Conservation (phyloP, 2,329 filamentous ascomycete genomes). For the Pseudofabraea citricarpa region DNA sequence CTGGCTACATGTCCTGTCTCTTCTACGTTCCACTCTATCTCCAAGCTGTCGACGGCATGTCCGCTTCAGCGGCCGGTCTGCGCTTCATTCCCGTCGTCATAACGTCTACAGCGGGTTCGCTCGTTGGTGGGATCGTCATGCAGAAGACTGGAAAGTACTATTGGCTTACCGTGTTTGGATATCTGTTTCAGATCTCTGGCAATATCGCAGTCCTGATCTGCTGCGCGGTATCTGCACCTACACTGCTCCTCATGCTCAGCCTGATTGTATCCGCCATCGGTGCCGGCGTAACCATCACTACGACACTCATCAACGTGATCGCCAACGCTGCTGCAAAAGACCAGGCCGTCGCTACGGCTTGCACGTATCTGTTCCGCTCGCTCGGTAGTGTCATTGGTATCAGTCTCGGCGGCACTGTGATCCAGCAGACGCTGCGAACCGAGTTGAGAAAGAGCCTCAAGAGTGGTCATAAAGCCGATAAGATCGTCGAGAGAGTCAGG, state of each 20-base stretch:
- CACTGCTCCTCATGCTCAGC: constrained; percentile 49
- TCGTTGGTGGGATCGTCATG: constrained; percentile 63
- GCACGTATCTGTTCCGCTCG: constrained; percentile 75
- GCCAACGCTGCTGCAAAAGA: constrained; percentile 64
- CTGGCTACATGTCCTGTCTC: constrained; percentile 47
- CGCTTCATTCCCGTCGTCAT: constrained; percentile 63
- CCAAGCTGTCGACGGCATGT: constrained; percentile 63
- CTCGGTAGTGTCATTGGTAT: constrained; percentile 68
- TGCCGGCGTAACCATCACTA: constrained; percentile 61
- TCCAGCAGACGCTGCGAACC: constrained; percentile 62
- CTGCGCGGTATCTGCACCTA: constrained; percentile 46
- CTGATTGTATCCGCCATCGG: constrained; percentile 45
- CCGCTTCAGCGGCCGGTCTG: constrained; percentile 59
- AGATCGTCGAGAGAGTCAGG: constrained; percentile 65
- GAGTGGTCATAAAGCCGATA: constrained; percentile 52
- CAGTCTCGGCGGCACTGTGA: constrained; percentile 58
- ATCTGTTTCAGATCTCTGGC: constrained; percentile 48
- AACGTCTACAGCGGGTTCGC: constrained; percentile 56
- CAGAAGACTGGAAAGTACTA: constrained; percentile 68
- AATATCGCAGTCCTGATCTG: constrained; percentile 51
- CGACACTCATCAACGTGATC: constrained; percentile 66
- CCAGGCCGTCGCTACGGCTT: constrained; percentile 71
- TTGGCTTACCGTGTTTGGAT: constrained; percentile 57
- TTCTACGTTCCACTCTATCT: constrained; percentile 70
- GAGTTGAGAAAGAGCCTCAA: constrained; percentile 49